Evolutionary conservation across 1,284 basidiomycete genomes (phyloP).

Genomic region (Austroboletus novae-zelandiae): DNA sequence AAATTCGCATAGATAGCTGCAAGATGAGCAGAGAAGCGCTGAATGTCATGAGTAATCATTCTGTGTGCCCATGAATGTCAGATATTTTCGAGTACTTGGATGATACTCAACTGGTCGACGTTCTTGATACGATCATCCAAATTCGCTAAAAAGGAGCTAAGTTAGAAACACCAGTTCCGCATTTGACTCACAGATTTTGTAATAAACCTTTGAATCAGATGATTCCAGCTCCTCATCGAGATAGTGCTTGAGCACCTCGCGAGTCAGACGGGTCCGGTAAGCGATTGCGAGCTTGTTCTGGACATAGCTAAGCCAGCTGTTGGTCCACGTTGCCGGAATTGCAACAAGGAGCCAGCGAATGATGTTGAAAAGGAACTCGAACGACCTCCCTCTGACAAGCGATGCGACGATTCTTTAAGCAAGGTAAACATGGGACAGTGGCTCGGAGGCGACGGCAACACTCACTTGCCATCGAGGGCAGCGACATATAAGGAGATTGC

Average conservation of each 20-base stretch:
- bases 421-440: background rate
- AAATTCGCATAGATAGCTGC: slow-evolving; percentile 94
- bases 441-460: slow-evolving; percentile 9
- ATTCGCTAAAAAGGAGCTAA: slow-evolving; percentile 56
- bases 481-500: slow-evolving; percentile 95
- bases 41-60: slow-evolving; percentile 95
- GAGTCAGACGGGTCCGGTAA: slow-evolving; percentile 87
- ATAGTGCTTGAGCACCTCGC: slow-evolving; percentile 82
- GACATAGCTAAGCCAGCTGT: slow-evolving; percentile 93
- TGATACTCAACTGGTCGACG: slow-evolving; percentile 75
- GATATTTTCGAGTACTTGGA: background rate
- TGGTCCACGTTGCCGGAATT: slow-evolving; percentile 95
- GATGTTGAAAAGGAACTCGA: slow-evolving; percentile 84
- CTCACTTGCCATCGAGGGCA: slow-evolving; percentile 84
- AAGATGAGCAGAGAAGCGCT: slow-evolving; percentile 88
- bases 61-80: slow-evolving; percentile 36
- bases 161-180: background rate
- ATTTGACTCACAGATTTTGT: slow-evolving; percentile 74
- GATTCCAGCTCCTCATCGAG: slow-evolving; percentile 71
- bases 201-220: slow-evolving; percentile 76
- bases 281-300: slow-evolving; percentile 93
- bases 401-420: slow-evolving; percentile 83
- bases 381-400: slow-evolving; percentile 84
- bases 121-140: slow-evolving; percentile 96
- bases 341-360: slow-evolving; percentile 89